Percentiles rank a stretch among this genome's conserved stretches.
Evolutionary conservation across 306 rosid species (phyloP).

Genomic region (Ormosia semicastrata): DNA sequence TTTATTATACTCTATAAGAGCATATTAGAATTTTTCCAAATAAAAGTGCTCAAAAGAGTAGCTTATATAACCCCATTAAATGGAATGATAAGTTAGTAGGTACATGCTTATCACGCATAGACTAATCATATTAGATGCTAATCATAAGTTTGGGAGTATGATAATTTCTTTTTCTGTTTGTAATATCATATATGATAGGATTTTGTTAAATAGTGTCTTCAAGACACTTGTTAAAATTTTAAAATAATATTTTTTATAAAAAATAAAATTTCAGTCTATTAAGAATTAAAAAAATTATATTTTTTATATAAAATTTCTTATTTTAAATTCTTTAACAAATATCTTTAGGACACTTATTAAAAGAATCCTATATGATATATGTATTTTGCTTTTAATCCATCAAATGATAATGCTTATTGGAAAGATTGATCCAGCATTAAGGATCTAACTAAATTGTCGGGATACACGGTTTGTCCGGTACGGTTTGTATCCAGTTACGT

Average conservation of each 20-base stretch:
- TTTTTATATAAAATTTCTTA: too few relatives aligned
- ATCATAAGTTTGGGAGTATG: slow-evolving; percentile 6
- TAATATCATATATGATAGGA: neutral
- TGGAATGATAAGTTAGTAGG: neutral
- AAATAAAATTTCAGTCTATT: too few relatives aligned
- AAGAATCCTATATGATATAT: neutral
- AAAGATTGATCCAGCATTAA: slow-evolving; percentile 12
- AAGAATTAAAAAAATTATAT: too few relatives aligned
- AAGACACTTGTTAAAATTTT: too few relatives aligned
- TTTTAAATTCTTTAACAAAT: too few relatives aligned
- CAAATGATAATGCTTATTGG: neutral
- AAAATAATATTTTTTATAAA: too few relatives aligned
- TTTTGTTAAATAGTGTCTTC: too few relatives aligned
- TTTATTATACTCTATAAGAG: too few relatives aligned
- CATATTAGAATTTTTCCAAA: too few relatives aligned
- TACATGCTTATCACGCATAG: neutral
- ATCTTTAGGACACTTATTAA: too few relatives aligned
- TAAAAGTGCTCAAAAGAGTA: too few relatives aligned
- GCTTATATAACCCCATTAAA: too few relatives aligned
- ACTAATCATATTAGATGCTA: neutral
- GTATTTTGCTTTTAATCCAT: neutral
- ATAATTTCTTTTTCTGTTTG: neutral
- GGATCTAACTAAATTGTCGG: slow-evolving; percentile 31
- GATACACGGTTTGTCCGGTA: slow-evolving; percentile 16
- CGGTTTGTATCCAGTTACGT: neutral